phyloP scores from a whole-genome alignment of 768 basidiomycete genomes.

The Tricholomella constricta region DNA sequence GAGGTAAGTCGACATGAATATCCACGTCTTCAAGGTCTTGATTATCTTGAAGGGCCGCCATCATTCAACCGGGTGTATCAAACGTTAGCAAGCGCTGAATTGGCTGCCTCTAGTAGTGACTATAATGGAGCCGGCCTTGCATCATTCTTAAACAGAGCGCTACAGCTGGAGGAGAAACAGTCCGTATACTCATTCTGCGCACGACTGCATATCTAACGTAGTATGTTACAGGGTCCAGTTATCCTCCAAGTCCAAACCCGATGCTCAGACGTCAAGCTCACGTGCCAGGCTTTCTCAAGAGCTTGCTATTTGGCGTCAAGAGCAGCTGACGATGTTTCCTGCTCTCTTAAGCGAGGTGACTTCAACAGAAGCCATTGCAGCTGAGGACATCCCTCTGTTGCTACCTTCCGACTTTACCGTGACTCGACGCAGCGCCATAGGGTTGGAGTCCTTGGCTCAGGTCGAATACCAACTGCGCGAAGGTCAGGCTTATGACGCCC shows the following conservation, averaged over 20 bases:
- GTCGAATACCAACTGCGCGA: constrained; percentile 23
- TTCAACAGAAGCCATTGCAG: background rate
- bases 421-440: background rate
- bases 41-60: background rate
- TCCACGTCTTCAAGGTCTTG: background rate
- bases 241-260: too few relatives aligned
- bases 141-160: constrained; percentile 13
- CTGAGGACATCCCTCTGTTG: constrained; percentile 4
- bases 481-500: constrained; percentile 30
- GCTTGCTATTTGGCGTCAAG: background rate
- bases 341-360: background rate
- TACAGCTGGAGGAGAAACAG: constrained; percentile 2
- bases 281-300: background rate
- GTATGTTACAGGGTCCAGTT: too few relatives aligned
- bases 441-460: constrained; percentile 7
- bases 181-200: background rate
- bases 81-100: constrained; percentile 3
- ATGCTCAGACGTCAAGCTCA: background rate
- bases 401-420: constrained; percentile 19
- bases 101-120: background rate
- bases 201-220: too few relatives aligned
- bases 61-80: constrained; percentile 1
- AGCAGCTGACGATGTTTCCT: background rate
- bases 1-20: background rate
- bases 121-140: too few relatives aligned